Base-by-base conservation (phyloP, 768 basidiomycete species). In the Amanita pallidorosea region DNA sequence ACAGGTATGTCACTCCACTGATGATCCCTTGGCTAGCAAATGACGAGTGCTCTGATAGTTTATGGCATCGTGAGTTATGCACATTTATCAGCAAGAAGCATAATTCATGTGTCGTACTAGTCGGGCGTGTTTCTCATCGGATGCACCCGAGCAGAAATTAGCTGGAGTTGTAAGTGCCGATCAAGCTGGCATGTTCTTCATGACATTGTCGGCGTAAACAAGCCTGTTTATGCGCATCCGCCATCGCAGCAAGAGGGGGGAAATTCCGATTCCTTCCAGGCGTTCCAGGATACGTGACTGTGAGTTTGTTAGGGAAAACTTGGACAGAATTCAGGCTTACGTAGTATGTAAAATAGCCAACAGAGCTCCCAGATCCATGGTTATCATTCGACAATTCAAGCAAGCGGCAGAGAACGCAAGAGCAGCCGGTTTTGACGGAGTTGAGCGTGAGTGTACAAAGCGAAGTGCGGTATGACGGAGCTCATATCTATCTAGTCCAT, bases 351-450 rank as follows among this genome's bases (percentile, higher is more conserved):
- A n/a, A n/a, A n/a, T n/a, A n/a, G n/a, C n/a, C n/a, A n/a, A n/a
- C n/a, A n/a, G n/a, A n/a, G n/a, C n/a, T n/a, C n/a, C n/a, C n/a
- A n/a, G n/a, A n/a, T n/a, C n/a, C n/a, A n/a, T n/a, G n/a, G n/a
- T n/a, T n/a, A n/a, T n/a, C n/a, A n/a, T n/a, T n/a, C n/a, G n/a
- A n/a, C n/a, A n/a, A n/a, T n/a, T n/a, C 62, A 71, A 66, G 47
- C 55, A 68, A 49, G 73, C 75, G 1, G 76, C 75, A 1, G 49
- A 66, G 25, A 73, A 73, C 42, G 76, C 76, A 2, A 73, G 73
- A 38, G 65, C 67, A 47, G 74, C 75, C 17, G 79, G 77, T 2
- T 29, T 29, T 29, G 27, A 29, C 27, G 27, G 27, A 29, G 27
- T 29, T 9, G 27, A 29, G 27, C 56, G 73, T 72, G 57, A 50